Percentiles rank a stretch among this genome's conserved stretches.
Evolutionary conservation across 1,284 basidiomycete genomes (phyloP).

Genomic region (Sporisorium sorghi): DNA sequence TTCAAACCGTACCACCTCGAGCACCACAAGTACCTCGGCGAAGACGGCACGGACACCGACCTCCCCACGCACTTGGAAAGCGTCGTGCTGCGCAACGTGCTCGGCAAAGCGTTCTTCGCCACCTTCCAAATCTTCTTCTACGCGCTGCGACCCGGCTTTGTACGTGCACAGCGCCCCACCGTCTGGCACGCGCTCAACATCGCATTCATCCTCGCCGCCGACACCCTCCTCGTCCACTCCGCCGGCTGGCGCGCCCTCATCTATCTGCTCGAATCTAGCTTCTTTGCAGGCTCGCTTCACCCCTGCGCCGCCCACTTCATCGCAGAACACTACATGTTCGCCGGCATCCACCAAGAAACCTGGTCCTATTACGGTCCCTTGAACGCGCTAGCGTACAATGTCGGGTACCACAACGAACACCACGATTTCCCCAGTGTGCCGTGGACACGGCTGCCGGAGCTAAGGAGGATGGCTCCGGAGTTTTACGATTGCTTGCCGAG

Average conservation of each 20-base stretch:
- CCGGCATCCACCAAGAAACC: constrained; percentile 80
- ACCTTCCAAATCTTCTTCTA: constrained; percentile 99
- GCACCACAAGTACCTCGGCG: constrained; percentile 87
- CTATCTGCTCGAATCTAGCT: constrained; percentile 87
- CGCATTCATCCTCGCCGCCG: constrained; percentile 77
- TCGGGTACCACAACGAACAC: constrained; percentile 98
- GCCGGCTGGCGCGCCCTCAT: constrained; percentile 68
- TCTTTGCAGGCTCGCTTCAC: constrained; percentile 94
- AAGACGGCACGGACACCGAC: constrained; percentile 95
- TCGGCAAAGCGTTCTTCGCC: constrained; percentile 97
- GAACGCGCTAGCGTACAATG: constrained; percentile 94
- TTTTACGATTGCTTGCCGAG: constrained; percentile 89
- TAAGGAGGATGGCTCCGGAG: constrained; percentile 86
- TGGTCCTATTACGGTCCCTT: constrained; percentile 95
- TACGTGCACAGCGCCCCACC: constrained; percentile 84
- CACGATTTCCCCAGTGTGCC: constrained; percentile 97
- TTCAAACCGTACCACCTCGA: constrained; percentile 96
- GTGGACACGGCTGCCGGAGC: constrained; percentile 91
- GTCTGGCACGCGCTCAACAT: constrained; percentile 87
- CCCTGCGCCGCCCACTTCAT: constrained; percentile 98
- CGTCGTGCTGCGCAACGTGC: constrained; percentile 88
- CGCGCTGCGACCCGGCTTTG: constrained; percentile 93
- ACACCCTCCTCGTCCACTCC: constrained; percentile 73
- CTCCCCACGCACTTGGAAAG: constrained; percentile 88
- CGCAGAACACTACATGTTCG: constrained; percentile 76